Conservation (phyloP, 768 basidiomycete species). For the Saitozyma sp. region DNA sequence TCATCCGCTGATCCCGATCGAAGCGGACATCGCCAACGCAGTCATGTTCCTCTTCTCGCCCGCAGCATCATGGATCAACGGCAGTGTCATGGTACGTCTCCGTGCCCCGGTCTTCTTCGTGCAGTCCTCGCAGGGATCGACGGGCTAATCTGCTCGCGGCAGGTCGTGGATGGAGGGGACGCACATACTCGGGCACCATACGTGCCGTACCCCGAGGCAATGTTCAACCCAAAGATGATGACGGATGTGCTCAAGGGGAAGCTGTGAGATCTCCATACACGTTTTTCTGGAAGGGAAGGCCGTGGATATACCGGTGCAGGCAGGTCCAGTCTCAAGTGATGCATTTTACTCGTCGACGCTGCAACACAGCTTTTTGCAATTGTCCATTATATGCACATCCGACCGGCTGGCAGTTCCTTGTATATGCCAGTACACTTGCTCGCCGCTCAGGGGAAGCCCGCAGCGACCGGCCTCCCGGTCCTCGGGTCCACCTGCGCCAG, state of each 20-base stretch:
- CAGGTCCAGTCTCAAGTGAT: too few species aligned
- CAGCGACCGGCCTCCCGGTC: constrained; percentile 28
- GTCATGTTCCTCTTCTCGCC: constrained; percentile 79
- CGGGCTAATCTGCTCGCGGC: not conserved
- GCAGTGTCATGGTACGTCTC: constrained; percentile 63
- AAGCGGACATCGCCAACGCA: constrained; percentile 67
- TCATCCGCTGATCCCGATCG: constrained; percentile 1
- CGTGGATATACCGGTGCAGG: too few species aligned
- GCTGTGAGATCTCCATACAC: constrained; percentile 9
- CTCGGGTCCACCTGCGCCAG: constrained; percentile 54
- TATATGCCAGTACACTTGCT: not conserved
- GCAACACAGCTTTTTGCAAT: too few species aligned
- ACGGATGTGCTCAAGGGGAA: constrained; percentile 34
- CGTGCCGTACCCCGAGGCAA: constrained; percentile 45
- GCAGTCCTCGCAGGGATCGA: not conserved
- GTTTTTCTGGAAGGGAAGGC: too few species aligned
- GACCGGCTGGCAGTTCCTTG: too few species aligned
- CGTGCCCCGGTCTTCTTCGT: too few species aligned
- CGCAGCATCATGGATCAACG: constrained; percentile 73
- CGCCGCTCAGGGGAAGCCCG: constrained; percentile 16
- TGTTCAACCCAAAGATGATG: constrained; percentile 43
- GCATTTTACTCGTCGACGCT: too few species aligned
- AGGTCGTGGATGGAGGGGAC: constrained; percentile 52
- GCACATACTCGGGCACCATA: constrained; percentile 25
- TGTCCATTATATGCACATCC: too few species aligned